Evolutionary conservation across 2,329 filamentous ascomycete genomes (phyloP).

Genomic region (Pestalotiopsis sp.): DNA sequence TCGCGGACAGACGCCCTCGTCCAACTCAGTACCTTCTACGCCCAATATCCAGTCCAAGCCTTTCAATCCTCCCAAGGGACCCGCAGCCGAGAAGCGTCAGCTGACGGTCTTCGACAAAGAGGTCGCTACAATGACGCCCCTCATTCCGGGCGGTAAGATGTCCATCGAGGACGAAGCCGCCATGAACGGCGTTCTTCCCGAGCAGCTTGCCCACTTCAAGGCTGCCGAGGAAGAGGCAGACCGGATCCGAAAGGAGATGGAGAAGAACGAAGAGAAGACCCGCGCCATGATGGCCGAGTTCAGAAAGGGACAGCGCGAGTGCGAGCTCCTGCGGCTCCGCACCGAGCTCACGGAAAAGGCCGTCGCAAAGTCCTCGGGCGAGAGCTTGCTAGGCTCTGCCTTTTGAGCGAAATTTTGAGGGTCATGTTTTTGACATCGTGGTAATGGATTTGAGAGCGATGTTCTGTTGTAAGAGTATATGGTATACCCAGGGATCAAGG

Average conservation of each 20-base stretch:
- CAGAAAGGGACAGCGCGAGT: constrained; percentile 58
- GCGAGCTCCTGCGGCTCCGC: constrained; percentile 55
- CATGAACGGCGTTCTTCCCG: constrained; percentile 51
- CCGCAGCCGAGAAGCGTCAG: constrained; percentile 36
- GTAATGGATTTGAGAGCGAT: background rate
- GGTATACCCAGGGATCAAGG: background rate
- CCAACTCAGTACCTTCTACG: constrained; percentile 39
- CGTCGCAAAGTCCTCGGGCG: constrained; percentile 59
- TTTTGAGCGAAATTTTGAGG: constrained; percentile 41
- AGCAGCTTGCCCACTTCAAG: constrained; percentile 56
- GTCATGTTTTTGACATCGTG: background rate
- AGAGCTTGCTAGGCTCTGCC: constrained; percentile 56
- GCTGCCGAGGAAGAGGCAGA: constrained; percentile 62
- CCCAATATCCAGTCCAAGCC: constrained; percentile 42
- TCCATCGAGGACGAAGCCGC: constrained; percentile 49
- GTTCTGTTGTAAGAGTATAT: background rate
- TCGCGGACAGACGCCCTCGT: constrained; percentile 27
- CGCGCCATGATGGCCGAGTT: constrained; percentile 55
- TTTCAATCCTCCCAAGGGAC: constrained; percentile 62
- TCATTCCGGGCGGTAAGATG: constrained; percentile 58
- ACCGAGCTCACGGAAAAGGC: constrained; percentile 60
- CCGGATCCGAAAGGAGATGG: constrained; percentile 55
- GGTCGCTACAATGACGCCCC: constrained; percentile 51
- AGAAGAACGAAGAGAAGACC: constrained; percentile 56
- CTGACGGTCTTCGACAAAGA: constrained; percentile 55